phyloP scores from a whole-genome alignment of 306 rosid genomes.

The Betula pendula region DNA sequence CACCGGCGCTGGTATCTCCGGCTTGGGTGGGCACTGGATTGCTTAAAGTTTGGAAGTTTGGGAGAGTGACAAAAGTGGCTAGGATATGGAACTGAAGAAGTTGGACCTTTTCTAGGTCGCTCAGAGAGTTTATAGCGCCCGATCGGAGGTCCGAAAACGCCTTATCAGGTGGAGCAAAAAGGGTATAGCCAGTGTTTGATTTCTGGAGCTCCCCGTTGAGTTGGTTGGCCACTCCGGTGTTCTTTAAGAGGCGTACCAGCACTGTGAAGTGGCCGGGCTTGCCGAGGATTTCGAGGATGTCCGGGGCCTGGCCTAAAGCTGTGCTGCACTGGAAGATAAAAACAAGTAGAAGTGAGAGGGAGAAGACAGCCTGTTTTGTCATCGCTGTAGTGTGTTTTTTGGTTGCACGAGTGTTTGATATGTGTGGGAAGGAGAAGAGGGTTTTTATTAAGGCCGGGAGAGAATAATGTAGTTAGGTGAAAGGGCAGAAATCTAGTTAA shows the following conservation, averaged over 20 bases:
- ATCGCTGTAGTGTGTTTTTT: neutral
- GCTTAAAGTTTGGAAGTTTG: constrained; percentile 53
- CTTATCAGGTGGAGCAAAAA: constrained; percentile 32
- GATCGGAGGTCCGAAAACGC: constrained; percentile 38
- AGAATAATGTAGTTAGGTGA: constrained; percentile 21
- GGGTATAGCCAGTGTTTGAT: constrained; percentile 24
- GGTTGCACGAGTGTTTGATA: constrained; percentile 29
- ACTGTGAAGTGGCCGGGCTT: constrained; percentile 43
- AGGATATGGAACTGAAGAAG: constrained; percentile 51
- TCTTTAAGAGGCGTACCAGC: constrained; percentile 41
- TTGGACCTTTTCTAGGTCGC: constrained; percentile 39
- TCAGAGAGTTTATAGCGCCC: constrained; percentile 31
- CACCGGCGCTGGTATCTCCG: constrained; percentile 33
- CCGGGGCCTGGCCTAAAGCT: constrained; percentile 26
- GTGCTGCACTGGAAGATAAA: constrained; percentile 5
- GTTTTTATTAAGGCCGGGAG: constrained; percentile 32
- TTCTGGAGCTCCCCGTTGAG: constrained; percentile 37
- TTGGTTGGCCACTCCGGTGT: constrained; percentile 40
- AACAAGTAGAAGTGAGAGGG: neutral
- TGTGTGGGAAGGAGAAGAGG: constrained; percentile 3
- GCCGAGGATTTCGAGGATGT: constrained; percentile 41
- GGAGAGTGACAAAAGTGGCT: constrained; percentile 37
- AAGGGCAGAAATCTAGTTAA: constrained; percentile 22
- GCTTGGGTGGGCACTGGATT: constrained; percentile 56
- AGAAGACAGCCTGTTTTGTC: constrained; percentile 22